Evolutionary conservation across 1,139 yeast species (phyloP).

Genomic region (Cylindricascospora bacillispora): DNA sequence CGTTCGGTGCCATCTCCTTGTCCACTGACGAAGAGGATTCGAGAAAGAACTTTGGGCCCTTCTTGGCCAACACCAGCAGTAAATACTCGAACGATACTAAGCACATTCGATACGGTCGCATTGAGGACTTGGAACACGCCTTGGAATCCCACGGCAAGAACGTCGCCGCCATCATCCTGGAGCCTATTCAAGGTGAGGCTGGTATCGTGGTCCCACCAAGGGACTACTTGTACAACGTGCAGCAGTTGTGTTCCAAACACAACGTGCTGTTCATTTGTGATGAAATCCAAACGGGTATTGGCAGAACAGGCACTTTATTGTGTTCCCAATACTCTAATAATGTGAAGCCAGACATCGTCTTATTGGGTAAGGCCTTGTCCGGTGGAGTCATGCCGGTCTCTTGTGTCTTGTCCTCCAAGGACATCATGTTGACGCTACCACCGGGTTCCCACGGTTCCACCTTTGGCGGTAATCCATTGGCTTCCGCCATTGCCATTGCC

Average conservation of each 20-base stretch:
- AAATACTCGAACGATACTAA: slow-evolving; percentile 39
- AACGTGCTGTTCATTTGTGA: slow-evolving; percentile 85
- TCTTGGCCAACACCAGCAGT: slow-evolving; percentile 73
- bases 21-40: slow-evolving; percentile 88
- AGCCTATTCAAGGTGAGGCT: slow-evolving; percentile 98
- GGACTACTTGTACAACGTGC: slow-evolving; percentile 65
- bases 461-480: slow-evolving; percentile 95
- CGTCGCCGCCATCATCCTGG: slow-evolving; percentile 82
- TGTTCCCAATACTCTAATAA: slow-evolving; percentile 77
- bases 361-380: slow-evolving; percentile 87
- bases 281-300: slow-evolving; percentile 96
- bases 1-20: slow-evolving; percentile 90
- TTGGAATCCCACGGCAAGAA: slow-evolving; percentile 76
- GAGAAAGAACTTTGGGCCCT: slow-evolving; percentile 81
- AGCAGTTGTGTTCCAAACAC: slow-evolving; percentile 65
- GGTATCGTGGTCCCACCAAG: slow-evolving; percentile 91
- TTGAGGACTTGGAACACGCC: slow-evolving; percentile 79
- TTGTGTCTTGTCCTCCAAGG: slow-evolving; percentile 76
- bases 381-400: slow-evolving; percentile 94
- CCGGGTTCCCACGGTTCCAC: slow-evolving; percentile 98
- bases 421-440: slow-evolving; percentile 78
- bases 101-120: slow-evolving; percentile 59
- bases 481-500: slow-evolving; percentile 89
- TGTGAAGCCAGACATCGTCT: slow-evolving; percentile 73
- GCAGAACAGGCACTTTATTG: slow-evolving; percentile 90